A percentile compares a stretch with the other conserved stretches of the same genome.
Evolutionary conservation across 1,284 basidiomycete species (phyloP).

Genomic region (Takashimella koratensis): DNA sequence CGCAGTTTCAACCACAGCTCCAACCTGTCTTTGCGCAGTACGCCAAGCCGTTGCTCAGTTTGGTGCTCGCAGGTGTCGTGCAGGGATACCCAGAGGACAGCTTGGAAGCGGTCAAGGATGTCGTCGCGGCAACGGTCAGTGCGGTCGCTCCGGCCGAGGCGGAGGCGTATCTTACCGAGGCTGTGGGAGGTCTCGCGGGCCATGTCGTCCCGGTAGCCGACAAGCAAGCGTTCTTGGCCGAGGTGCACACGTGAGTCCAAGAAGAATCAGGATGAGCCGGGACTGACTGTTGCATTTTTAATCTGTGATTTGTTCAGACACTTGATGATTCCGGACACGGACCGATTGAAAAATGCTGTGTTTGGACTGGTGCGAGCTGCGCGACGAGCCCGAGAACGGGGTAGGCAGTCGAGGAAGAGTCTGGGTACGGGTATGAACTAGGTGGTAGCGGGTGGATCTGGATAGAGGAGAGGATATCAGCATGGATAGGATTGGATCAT

Average conservation of each 20-base stretch:
- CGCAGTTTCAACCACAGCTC: conserved; percentile 55
- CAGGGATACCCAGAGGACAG: conserved; percentile 86
- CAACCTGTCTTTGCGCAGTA: conserved; percentile 66
- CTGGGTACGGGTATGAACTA: conserved; percentile 8
- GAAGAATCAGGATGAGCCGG: neutral
- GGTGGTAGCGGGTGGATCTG: neutral
- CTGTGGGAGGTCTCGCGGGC: conserved; percentile 67
- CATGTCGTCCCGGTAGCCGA: conserved; percentile 62
- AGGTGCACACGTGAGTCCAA: conserved; percentile 64
- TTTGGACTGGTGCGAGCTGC: conserved; percentile 36
- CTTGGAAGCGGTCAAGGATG: conserved; percentile 66
- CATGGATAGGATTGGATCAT: no score
- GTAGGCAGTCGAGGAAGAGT: conserved; percentile 17
- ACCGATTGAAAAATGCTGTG: conserved; percentile 31
- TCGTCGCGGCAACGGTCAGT: conserved; percentile 67
- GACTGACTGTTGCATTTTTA: no score
- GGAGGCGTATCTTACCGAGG: conserved; percentile 65
- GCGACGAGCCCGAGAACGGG: conserved; percentile 35
- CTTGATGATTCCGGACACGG: conserved; percentile 14
- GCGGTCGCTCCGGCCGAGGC: conserved; percentile 65
- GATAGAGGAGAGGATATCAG: neutral
- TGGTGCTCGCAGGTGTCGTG: conserved; percentile 72
- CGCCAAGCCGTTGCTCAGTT: conserved; percentile 67
- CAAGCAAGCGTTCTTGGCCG: conserved; percentile 70
- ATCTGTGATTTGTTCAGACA: conserved; percentile 11